Evolutionary conservation across 2,329 filamentous ascomycete species (phyloP).

Genomic region (Colletotrichum truncatum): DNA sequence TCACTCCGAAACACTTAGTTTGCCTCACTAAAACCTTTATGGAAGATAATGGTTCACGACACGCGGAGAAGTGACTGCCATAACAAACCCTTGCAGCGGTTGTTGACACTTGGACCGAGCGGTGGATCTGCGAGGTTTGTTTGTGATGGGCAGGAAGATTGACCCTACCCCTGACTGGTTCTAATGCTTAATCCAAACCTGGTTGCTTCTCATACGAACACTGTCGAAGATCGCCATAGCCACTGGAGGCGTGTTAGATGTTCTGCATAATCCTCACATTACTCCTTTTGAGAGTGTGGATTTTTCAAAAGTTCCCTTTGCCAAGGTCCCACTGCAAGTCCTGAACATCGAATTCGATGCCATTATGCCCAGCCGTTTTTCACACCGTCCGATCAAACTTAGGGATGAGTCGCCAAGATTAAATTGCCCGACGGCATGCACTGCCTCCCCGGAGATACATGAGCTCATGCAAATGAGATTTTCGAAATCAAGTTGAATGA

Average conservation of each 20-base stretch:
- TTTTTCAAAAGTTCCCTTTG: not conserved
- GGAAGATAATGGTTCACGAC: not conserved
- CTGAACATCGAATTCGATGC: not conserved
- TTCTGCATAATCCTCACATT: not conserved
- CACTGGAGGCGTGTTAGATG: not conserved
- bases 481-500: no score
- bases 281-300: not conserved
- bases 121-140: constrained; percentile 3
- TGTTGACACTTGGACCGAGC: constrained; percentile 9
- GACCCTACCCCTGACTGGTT: not conserved
- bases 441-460: no score
- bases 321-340: not conserved
- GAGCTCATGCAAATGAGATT: no score
- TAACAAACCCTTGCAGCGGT: not conserved
- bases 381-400: not conserved
- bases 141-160: constrained; percentile 3
- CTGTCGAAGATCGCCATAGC: constrained; percentile 19
- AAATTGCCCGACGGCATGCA: not conserved
- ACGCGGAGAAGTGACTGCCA: not conserved
- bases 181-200: not conserved
- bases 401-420: not conserved
- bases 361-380: not conserved
- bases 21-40: not conserved
- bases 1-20: not conserved
- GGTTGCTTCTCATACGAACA: constrained; percentile 4